Conservation (phyloP, 768 basidiomycete genomes). For the Tulasnella sp. region DNA sequence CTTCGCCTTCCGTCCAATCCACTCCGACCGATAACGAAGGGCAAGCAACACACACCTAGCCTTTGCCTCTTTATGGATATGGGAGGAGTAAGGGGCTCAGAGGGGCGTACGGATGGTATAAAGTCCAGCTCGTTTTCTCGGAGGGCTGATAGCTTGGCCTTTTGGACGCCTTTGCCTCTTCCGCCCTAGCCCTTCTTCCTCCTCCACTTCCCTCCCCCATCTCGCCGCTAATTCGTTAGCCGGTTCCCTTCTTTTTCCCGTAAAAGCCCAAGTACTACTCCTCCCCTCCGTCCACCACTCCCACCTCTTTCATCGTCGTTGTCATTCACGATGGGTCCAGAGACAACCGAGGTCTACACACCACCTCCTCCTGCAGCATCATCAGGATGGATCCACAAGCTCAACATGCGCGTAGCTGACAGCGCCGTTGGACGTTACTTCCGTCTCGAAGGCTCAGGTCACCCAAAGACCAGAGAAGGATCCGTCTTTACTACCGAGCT, state of each 20-base stretch:
- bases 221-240: background rate
- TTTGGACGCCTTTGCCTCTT: background rate
- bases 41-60: background rate
- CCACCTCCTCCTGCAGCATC: background rate
- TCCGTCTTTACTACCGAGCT: slow-evolving; percentile 51
- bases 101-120: background rate
- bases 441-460: slow-evolving; percentile 67
- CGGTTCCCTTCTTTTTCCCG: background rate
- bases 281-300: background rate
- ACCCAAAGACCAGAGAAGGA: slow-evolving; percentile 57
- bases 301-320: slow-evolving; percentile 3
- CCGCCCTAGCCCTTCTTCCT: slow-evolving; percentile 4
- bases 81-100: background rate
- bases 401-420: slow-evolving; percentile 45
- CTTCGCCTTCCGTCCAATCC: background rate
- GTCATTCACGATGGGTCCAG: background rate
- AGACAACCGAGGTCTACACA: slow-evolving; percentile 1
- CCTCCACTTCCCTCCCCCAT: background rate
- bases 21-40: background rate
- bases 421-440: slow-evolving; percentile 61
- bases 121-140: background rate
- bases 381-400: slow-evolving; percentile 38
- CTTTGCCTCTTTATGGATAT: background rate
- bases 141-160: background rate
- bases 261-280: background rate